phyloP scores from a whole-genome alignment of 2,329 filamentous ascomycete species.

The Pochonia chlamydosporia region DNA sequence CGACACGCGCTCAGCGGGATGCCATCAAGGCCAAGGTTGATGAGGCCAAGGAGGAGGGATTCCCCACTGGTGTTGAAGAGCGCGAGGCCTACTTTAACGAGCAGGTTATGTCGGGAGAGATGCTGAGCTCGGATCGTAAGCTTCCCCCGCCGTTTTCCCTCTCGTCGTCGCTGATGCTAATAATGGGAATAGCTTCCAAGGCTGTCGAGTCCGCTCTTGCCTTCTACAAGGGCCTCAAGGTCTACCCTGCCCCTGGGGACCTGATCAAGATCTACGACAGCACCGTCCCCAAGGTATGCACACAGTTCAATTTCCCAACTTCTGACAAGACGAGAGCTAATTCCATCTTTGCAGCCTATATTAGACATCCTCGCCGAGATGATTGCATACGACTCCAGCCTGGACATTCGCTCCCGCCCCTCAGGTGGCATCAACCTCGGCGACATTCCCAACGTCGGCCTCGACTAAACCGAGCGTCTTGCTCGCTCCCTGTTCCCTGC shows the following conservation, averaged over 20 bases:
- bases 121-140: conserved; percentile 75
- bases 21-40: conserved; percentile 71
- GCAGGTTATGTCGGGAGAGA: conserved; percentile 85
- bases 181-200: conserved; percentile 47
- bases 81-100: conserved; percentile 96
- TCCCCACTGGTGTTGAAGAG: conserved; percentile 85
- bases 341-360: conserved; percentile 55
- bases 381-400: conserved; percentile 82
- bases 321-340: background rate
- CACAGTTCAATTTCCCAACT: background rate
- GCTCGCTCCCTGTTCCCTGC: background rate
- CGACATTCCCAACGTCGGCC: conserved; percentile 45
- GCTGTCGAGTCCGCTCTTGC: conserved; percentile 80
- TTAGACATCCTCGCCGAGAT: conserved; percentile 96
- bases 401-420: conserved; percentile 50
- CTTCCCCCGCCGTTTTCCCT: conserved; percentile 12
- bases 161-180: background rate
- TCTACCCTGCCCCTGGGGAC: conserved; percentile 89
- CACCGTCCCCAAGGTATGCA: conserved; percentile 82
- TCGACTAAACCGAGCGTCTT: conserved; percentile 37
- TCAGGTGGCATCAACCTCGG: conserved; percentile 35
- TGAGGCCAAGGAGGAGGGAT: conserved; percentile 82
- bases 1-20: conserved; percentile 62
- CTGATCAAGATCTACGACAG: conserved; percentile 97
- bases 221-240: conserved; percentile 98